A percentile compares a stretch with the other conserved stretches of the same genome.
These are phyloP conservation scores for Daldinia eschscholtzii DNA, from an alignment of 2,329 filamentous ascomycete genomes.

Conservation along the genomic window DNA sequence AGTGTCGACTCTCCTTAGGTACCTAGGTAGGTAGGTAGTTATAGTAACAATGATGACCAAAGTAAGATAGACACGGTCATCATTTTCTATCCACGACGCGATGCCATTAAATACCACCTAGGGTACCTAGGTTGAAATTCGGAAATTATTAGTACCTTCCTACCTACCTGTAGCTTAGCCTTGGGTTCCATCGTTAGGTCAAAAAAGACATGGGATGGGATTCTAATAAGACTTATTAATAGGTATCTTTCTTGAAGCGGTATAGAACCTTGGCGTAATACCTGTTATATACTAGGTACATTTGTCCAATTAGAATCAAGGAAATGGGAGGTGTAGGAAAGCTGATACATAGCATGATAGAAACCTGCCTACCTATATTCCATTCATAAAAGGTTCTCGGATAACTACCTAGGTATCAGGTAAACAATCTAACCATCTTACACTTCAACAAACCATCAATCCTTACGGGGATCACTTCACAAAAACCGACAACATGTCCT, in stretches of 20 bases:
- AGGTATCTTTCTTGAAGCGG: background rate
- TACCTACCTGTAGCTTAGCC: background rate
- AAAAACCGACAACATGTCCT: background rate
- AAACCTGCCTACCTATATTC: no score
- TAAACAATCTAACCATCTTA: background rate
- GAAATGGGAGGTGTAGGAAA: background rate
- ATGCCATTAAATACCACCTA: background rate
- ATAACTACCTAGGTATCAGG: no score
- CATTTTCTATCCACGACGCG: constrained; percentile 18
- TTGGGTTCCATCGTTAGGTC: background rate
- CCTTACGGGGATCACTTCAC: background rate
- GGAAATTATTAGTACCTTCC: background rate
- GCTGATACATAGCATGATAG: no score
- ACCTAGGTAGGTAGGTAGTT: no score
- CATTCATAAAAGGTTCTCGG: background rate
- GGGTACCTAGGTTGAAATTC: background rate
- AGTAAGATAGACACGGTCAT: constrained; percentile 1
- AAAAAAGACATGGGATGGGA: background rate
- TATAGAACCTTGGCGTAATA: background rate
- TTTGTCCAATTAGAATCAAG: background rate
- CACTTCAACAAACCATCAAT: background rate
- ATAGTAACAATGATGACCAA: no score
- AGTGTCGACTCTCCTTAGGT: background rate
- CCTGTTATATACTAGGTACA: no score
- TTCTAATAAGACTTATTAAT: background rate